Percentiles rank a stretch among this genome's conserved stretches.
Evolutionary conservation across 2,329 filamentous ascomycete species (phyloP).

Genomic region (Aulographum hederae): DNA sequence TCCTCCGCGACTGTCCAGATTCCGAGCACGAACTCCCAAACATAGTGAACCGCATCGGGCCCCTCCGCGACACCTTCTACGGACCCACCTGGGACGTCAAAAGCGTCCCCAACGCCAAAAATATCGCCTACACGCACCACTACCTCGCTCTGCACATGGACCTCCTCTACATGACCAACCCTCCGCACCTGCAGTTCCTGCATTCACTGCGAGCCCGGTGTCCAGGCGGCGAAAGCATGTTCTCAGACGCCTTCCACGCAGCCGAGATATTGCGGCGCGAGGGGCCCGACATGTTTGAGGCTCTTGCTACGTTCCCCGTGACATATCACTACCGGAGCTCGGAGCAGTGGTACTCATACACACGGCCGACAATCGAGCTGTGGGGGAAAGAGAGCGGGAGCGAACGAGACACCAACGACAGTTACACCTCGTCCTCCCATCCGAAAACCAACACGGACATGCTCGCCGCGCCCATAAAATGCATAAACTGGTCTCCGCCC

Average conservation of each 20-base stretch:
- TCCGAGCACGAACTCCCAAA: conserved; percentile 44
- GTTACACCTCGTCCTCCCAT: conserved; percentile 3
- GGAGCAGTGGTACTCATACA: conserved; percentile 41
- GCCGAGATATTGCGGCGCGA: conserved; percentile 22
- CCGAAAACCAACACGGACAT: conserved; percentile 8
- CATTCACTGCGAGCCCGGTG: conserved; percentile 75
- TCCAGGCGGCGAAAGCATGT: conserved; percentile 68
- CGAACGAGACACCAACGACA: not conserved
- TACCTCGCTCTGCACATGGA: conserved; percentile 86
- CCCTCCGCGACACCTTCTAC: conserved; percentile 75
- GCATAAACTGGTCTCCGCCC: conserved; percentile 57
- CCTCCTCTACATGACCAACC: conserved; percentile 64
- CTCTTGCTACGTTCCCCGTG: conserved; percentile 27
- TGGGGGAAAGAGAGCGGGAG: conserved; percentile 1
- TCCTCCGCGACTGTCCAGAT: conserved; percentile 54
- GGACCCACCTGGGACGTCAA: conserved; percentile 80
- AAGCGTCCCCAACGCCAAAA: conserved; percentile 66
- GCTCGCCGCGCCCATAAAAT: conserved; percentile 16
- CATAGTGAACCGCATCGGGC: conserved; percentile 57
- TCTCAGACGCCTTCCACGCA: conserved; percentile 56
- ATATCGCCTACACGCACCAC: conserved; percentile 71
- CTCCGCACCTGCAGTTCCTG: conserved; percentile 69
- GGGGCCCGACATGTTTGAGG: conserved; percentile 12
- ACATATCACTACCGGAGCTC: conserved; percentile 52
- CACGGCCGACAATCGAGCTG: conserved; percentile 36